Evolutionary conservation across 495 filamentous ascomycete species (phyloP).

Genomic region (Extremus antarcticus): DNA sequence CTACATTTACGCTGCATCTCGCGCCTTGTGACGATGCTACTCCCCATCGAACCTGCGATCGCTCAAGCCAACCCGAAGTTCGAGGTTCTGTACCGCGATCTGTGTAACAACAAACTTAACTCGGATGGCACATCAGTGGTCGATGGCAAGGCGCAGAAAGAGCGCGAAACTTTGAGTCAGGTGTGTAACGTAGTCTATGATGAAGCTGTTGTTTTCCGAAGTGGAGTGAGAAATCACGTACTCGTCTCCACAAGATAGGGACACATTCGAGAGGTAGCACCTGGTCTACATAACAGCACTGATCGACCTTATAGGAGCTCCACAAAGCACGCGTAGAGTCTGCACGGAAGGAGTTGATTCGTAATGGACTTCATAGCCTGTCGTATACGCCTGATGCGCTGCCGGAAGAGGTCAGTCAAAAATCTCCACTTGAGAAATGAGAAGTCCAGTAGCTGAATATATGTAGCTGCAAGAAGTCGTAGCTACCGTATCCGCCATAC

Average conservation of each 20-base stretch:
- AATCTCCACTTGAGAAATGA: neutral
- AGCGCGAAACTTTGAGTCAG: constrained; percentile 21
- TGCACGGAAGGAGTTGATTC: neutral
- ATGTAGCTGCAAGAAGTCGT: constrained; percentile 13
- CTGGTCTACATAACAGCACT: neutral
- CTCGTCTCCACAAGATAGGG: neutral
- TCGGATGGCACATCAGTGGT: constrained; percentile 28
- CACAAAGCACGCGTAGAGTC: constrained; percentile 5
- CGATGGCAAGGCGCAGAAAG: constrained; percentile 24
- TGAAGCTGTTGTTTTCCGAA: neutral
- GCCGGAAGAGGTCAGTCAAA: constrained; percentile 10
- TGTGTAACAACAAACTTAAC: constrained; percentile 27
- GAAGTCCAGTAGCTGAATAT: neutral
- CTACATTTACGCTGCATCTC: neutral
- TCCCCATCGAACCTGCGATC: constrained; percentile 24
- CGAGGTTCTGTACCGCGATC: constrained; percentile 28
- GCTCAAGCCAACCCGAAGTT: constrained; percentile 31
- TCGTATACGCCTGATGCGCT: constrained; percentile 1
- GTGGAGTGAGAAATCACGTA: neutral
- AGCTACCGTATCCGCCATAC: constrained; percentile 1
- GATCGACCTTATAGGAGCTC: neutral
- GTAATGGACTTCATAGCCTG: neutral
- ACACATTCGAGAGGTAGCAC: neutral
- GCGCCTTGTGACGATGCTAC: constrained; percentile 23
- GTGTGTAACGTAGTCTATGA: constrained; percentile 7